Evolutionary conservation across 106 monocot species (phyloP).

Genomic region (Platanthera zijinensis): DNA sequence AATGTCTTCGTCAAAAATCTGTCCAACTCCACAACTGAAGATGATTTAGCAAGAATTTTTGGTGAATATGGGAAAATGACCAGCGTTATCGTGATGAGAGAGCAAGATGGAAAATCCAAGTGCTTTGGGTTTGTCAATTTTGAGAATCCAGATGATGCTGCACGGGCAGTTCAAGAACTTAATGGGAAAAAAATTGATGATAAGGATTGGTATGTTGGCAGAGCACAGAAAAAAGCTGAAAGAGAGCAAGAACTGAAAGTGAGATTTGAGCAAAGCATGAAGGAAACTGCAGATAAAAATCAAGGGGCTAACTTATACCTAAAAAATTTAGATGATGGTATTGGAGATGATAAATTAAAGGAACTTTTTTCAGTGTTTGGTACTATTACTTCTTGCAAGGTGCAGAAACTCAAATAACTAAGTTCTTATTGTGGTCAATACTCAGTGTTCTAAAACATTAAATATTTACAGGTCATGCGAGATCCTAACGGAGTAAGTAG

Average conservation of each 20-base stretch:
- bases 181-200: conserved; percentile 32
- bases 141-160: conserved; percentile 25
- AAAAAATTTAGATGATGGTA: conserved; percentile 22
- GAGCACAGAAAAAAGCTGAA: conserved; percentile 28
- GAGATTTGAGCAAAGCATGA: conserved; percentile 24
- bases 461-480: conserved; percentile 46
- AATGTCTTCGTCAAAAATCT: conserved; percentile 67
- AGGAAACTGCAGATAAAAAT: conserved; percentile 19
- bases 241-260: conserved; percentile 20
- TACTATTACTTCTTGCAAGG: conserved; percentile 27
- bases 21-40: conserved; percentile 34
- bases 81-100: conserved; percentile 48
- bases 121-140: conserved; percentile 39
- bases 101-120: conserved; percentile 26
- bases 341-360: conserved; percentile 23
- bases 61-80: conserved; percentile 44
- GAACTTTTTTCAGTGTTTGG: conserved; percentile 22
- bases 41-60: conserved; percentile 34
- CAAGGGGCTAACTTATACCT: conserved; percentile 25
- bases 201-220: conserved; percentile 31
- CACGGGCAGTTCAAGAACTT: conserved; percentile 22
- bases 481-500: conserved; percentile 62
- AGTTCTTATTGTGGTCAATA: not conserved
- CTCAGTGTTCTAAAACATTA: not conserved
- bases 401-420: conserved; percentile 3